Evolutionary conservation across 2,329 filamentous ascomycete genomes (phyloP).

Genomic region (Alternaria novae-zelandiae): DNA sequence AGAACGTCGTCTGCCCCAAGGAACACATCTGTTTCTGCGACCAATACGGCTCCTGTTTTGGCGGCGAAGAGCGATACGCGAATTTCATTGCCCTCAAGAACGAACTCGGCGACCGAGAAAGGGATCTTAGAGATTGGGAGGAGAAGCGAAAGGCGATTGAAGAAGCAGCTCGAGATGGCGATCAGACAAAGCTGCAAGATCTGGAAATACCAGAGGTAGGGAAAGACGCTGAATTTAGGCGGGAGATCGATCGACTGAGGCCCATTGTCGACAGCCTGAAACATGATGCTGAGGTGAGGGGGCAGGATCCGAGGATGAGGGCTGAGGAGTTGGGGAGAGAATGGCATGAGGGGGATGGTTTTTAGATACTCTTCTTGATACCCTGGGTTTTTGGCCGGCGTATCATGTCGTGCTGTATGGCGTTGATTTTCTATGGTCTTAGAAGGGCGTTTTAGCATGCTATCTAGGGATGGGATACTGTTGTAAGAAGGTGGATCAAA

Average conservation of each 20-base stretch:
- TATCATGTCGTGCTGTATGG: not conserved
- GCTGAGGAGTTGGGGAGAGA: constrained; percentile 60
- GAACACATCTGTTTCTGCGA: constrained; percentile 69
- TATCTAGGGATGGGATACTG: not conserved
- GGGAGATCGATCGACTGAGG: constrained; percentile 53
- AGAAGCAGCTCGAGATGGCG: constrained; percentile 35
- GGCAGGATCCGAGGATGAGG: constrained; percentile 58
- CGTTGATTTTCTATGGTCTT: not conserved
- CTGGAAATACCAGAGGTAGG: constrained; percentile 50
- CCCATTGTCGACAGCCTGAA: constrained; percentile 52
- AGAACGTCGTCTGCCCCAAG: constrained; percentile 56
- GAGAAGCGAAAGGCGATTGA: constrained; percentile 45
- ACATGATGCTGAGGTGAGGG: constrained; percentile 56
- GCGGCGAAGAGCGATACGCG: constrained; percentile 56
- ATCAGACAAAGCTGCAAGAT: constrained; percentile 39
- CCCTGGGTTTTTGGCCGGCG: not conserved
- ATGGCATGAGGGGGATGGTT: constrained; percentile 64
- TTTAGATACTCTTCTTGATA: constrained; percentile 43
- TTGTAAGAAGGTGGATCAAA: not conserved
- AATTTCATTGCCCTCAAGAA: constrained; percentile 57
- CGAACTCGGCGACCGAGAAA: constrained; percentile 49
- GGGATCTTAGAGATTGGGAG: constrained; percentile 52
- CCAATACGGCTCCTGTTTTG: constrained; percentile 68
- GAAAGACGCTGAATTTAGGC: constrained; percentile 52
- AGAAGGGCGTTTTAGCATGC: not conserved